phyloP scores from a whole-genome alignment of 352 stramenopile genomes.

The Globisporangium mamillatum region DNA sequence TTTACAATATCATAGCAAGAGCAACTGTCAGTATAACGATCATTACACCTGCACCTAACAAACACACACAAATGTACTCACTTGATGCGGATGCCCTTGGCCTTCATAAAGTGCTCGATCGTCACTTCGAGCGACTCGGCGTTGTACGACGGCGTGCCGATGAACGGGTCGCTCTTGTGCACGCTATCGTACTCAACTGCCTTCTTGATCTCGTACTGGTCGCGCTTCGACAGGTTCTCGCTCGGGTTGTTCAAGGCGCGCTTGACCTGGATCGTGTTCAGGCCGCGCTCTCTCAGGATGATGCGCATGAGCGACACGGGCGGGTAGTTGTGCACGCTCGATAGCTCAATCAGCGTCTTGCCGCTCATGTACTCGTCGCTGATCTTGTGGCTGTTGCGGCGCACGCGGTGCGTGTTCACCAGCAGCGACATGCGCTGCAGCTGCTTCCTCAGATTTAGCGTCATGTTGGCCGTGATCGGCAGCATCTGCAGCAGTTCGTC shows the following conservation, averaged over 20 bases:
- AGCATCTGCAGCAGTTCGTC: slow-evolving; percentile 81
- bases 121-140: slow-evolving; percentile 69
- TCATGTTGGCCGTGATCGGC: slow-evolving; percentile 87
- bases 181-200: slow-evolving; percentile 79
- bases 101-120: slow-evolving; percentile 70
- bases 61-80: slow-evolving; percentile 23
- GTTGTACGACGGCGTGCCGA: slow-evolving; percentile 68
- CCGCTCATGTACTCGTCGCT: slow-evolving; percentile 67
- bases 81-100: slow-evolving; percentile 76
- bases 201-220: slow-evolving; percentile 69
- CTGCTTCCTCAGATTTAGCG: slow-evolving; percentile 83
- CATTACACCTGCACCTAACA: neutral
- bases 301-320: slow-evolving; percentile 83
- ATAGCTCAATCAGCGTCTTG: slow-evolving; percentile 77
- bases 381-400: slow-evolving; percentile 54
- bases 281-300: slow-evolving; percentile 63
- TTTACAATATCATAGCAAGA: neutral
- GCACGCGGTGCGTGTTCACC: slow-evolving; percentile 84
- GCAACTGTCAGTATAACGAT: neutral
- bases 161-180: slow-evolving; percentile 81
- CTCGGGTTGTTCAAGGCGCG: slow-evolving; percentile 45
- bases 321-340: slow-evolving; percentile 73
- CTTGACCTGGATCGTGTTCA: slow-evolving; percentile 63
- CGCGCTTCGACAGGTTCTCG: slow-evolving; percentile 57
- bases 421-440: slow-evolving; percentile 81